Conservation (phyloP, 2,329 filamentous ascomycete genomes). For the Fusarium palustre region DNA sequence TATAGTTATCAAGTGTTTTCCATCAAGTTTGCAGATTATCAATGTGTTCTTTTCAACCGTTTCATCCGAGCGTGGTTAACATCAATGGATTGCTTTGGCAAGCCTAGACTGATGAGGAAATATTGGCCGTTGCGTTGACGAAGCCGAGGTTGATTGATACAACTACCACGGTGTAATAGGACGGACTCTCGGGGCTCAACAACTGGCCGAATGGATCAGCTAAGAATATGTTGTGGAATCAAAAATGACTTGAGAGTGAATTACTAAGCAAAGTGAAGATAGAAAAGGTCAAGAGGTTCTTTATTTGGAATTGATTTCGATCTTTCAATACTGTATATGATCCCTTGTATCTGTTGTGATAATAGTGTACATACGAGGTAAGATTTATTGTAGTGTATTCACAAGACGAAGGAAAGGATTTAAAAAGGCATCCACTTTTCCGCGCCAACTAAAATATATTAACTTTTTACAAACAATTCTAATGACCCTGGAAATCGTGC, state of each 20-base stretch:
- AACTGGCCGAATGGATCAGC: constrained; percentile 3
- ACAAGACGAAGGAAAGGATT: background rate
- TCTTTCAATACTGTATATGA: background rate
- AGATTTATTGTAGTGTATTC: background rate
- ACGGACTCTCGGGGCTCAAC: constrained; percentile 10
- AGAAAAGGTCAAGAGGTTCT: background rate
- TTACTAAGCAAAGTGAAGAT: background rate
- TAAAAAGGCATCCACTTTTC: constrained; percentile 11
- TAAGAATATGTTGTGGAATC: constrained; percentile 6
- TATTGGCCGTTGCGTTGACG: background rate
- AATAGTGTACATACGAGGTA: background rate
- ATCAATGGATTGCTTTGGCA: background rate
- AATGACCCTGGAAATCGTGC: constrained; percentile 9
- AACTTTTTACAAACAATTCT: background rate
- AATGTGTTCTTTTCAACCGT: background rate
- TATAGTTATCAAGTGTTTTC: background rate
- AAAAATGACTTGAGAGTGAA: background rate
- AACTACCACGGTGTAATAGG: background rate
- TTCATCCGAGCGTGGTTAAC: background rate
- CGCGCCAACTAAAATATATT: background rate
- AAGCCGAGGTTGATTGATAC: constrained; percentile 8
- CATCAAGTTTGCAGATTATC: background rate
- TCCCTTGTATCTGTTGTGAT: background rate
- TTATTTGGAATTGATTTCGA: background rate
- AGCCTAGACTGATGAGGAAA: background rate